Conservation (phyloP, 1,139 yeast species). For the Hemisphaericaspora subhashii region DNA sequence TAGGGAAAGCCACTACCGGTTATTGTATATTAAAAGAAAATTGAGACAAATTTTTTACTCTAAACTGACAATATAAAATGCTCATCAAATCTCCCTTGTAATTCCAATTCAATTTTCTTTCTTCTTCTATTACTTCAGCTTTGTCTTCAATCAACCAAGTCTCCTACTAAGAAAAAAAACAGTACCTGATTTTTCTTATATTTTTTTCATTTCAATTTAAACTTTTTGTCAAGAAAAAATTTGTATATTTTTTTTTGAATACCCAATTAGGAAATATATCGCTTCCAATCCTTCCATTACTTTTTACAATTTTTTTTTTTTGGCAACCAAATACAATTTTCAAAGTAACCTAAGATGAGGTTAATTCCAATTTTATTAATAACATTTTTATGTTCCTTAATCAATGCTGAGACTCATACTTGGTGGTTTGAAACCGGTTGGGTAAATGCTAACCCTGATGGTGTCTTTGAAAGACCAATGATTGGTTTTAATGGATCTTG, state of each 20-base stretch:
- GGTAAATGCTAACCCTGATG: slow-evolving; percentile 70
- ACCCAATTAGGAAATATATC: neutral
- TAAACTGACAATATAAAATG: neutral
- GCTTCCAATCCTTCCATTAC: neutral
- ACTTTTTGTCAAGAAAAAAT: no score
- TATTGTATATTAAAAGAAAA: no score
- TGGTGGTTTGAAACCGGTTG: slow-evolving; percentile 56
- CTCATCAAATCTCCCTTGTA: slow-evolving; percentile 1
- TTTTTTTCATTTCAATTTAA: no score
- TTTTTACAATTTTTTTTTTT: neutral
- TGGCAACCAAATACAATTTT: neutral
- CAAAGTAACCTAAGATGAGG: slow-evolving; percentile 6
- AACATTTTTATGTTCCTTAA: slow-evolving; percentile 12
- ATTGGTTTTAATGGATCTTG: slow-evolving; percentile 70
- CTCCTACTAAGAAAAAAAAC: no score
- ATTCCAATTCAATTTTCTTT: neutral
- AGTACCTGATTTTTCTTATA: neutral
- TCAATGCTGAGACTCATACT: slow-evolving; percentile 47
- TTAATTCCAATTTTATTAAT: slow-evolving; percentile 6
- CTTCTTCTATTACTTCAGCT: slow-evolving; percentile 1
- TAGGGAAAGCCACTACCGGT: no score
- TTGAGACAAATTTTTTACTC: slow-evolving; percentile 1
- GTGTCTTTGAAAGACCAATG: slow-evolving; percentile 46
- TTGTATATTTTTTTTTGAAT: neutral
- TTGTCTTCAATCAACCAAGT: neutral